phyloP scores from a whole-genome alignment of 345 rosid genomes.

The Isatis tinctoria region DNA sequence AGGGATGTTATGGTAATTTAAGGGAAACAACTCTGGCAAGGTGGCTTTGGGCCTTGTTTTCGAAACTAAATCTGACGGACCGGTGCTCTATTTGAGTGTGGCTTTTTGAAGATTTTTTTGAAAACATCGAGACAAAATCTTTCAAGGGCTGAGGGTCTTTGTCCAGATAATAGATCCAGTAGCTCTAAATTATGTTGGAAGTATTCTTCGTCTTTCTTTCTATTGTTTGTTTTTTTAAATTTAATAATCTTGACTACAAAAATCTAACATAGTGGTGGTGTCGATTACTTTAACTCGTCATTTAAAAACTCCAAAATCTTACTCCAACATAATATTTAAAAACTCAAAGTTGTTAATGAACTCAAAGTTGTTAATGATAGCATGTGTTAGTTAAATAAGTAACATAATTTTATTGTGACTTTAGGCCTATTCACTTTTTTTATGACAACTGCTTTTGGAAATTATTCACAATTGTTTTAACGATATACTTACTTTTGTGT shows the following conservation, averaged over 20 bases:
- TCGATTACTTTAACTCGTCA: slow-evolving; percentile 25
- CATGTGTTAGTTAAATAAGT: slow-evolving; percentile 28
- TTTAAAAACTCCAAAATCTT: not conserved
- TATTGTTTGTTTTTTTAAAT: too few species aligned
- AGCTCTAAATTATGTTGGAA: slow-evolving; percentile 6
- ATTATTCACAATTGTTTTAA: too few species aligned
- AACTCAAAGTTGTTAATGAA: slow-evolving; percentile 22
- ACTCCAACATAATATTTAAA: too few species aligned
- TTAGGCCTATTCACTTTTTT: not conserved
- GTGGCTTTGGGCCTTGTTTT: slow-evolving; percentile 33
- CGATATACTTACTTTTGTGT: not conserved
- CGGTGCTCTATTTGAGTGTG: slow-evolving; percentile 33
- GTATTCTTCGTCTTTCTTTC: too few species aligned
- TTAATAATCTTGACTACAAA: not conserved
- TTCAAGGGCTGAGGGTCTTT: slow-evolving; percentile 33
- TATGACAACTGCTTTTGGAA: too few species aligned
- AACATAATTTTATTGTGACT: not conserved
- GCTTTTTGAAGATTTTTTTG: slow-evolving; percentile 38
- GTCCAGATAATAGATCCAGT: not conserved
- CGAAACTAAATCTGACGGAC: slow-evolving; percentile 40
- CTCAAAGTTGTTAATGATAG: slow-evolving; percentile 16
- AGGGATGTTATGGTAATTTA: not conserved
- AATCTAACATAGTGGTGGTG: slow-evolving; percentile 23
- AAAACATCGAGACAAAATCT: slow-evolving; percentile 27
- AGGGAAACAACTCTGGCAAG: slow-evolving; percentile 28